Base-by-base conservation (phyloP, 1,284 basidiomycete genomes). In the Sporisorium iseilematis-ciliati region DNA sequence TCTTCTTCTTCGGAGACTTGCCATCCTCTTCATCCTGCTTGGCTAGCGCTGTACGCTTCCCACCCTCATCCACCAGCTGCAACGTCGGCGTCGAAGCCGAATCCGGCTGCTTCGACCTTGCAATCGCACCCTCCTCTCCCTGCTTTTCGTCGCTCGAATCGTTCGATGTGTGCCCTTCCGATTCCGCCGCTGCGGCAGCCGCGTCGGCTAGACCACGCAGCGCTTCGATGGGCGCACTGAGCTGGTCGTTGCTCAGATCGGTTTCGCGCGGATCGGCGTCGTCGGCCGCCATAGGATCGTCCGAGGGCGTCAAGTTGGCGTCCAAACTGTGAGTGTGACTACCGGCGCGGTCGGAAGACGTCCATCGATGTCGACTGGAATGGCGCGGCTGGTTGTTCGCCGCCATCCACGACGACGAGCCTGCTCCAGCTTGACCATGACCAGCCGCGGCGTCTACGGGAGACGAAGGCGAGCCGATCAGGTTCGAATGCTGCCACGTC, bases 191-290 rank as follows among this genome's bases (percentile, higher is more conserved):
- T 85, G 95, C 93, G 25, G 93, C 94, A 5, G 94, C 94, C 2
- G 94, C 94, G 83, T 96, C 95, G 14, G 94, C 94, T 48, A 96
- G 88, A 2, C 93, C 93, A 83, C 96, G 92, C 35, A 96, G 87
- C 5, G 94, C 94, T 83, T 96, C 94, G 65, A 96, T 96, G 1
- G 94, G 94, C 0, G 94, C 93, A 69, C 92, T 72, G 49, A 76
- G 74, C 59, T 76, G 74, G 11, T 76, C 74, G 53, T 76, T 76
- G 65, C 69, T 72, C 41, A 76, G 65, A 49, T 76, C 74, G 4
- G 74, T 62, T 25, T 76, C 74, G 54, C 63, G 68, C 16, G 55
- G 12, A 12, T 71, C 58, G 10, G 18, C 55, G 11, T 61, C 63
- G 1, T 71, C 68, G 33, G 33, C 63, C 1, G 58, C 48, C 25